These are phyloP conservation scores for Acanthamoeba sp. DNA, from an alignment of 208 protist species.

Conservation along the genomic window DNA sequence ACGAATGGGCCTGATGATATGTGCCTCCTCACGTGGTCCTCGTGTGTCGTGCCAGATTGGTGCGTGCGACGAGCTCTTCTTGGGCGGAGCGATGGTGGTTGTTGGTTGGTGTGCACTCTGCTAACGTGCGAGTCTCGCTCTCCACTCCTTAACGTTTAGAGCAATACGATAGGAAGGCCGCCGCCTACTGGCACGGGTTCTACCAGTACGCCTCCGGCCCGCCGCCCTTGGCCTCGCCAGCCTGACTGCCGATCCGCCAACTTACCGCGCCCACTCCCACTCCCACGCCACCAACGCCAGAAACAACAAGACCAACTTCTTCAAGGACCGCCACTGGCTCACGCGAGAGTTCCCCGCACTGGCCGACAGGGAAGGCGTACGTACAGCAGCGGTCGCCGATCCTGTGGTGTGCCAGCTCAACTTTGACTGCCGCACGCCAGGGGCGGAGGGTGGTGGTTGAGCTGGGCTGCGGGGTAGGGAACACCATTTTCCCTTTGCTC, in stretches of 20 bases:
- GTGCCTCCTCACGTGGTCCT: no score
- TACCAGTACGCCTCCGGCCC: constrained; percentile 26
- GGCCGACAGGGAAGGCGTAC: not conserved
- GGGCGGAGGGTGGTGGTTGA: constrained; percentile 87
- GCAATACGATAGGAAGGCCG: constrained; percentile 70
- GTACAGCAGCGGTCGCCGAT: not conserved
- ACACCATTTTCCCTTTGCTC: constrained; percentile 94
- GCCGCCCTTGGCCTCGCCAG: not conserved
- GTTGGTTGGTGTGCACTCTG: no score
- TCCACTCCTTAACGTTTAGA: not conserved
- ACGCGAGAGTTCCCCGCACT: constrained; percentile 79
- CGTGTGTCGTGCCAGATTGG: no score
- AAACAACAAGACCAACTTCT: constrained; percentile 83
- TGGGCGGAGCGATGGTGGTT: no score
- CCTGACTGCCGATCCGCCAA: not conserved
- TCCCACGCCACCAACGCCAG: constrained; percentile 3
- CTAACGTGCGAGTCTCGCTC: no score
- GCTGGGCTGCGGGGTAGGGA: constrained; percentile 96
- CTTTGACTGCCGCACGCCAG: not conserved
- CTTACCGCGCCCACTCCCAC: not conserved
- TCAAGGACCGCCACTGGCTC: constrained; percentile 86
- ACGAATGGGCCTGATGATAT: no score
- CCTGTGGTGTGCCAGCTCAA: no score
- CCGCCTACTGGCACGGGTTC: constrained; percentile 41
- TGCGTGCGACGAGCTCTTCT: not conserved